phyloP scores from a whole-genome alignment of 2,329 filamentous ascomycete genomes.

The Penicillium brevicompactum region DNA sequence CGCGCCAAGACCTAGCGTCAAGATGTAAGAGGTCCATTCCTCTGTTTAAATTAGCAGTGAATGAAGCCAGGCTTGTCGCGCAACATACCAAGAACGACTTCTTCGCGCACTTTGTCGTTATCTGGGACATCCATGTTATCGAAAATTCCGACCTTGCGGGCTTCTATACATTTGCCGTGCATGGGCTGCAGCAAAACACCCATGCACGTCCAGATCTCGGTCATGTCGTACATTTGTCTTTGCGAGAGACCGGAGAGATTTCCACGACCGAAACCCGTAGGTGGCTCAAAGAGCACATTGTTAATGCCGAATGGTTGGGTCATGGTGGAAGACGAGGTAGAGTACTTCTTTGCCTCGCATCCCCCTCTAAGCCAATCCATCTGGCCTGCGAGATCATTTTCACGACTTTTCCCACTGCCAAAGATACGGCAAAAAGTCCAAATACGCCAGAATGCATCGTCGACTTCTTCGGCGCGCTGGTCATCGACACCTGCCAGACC shows the following conservation, averaged over 20 bases:
- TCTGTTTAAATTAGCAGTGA: constrained; percentile 42
- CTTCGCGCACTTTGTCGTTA: constrained; percentile 46
- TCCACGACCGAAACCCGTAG: constrained; percentile 60
- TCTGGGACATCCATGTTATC: constrained; percentile 55
- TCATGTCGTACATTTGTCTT: constrained; percentile 64
- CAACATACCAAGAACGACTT: constrained; percentile 53
- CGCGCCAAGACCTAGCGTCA: constrained; percentile 60
- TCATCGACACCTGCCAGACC: constrained; percentile 54
- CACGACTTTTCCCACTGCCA: constrained; percentile 58
- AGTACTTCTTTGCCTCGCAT: constrained; percentile 49
- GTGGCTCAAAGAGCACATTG: constrained; percentile 57
- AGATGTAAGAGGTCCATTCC: constrained; percentile 63
- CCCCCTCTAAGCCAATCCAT: constrained; percentile 66
- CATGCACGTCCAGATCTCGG: constrained; percentile 65
- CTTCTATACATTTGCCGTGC: constrained; percentile 56
- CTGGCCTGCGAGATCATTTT: constrained; percentile 62
- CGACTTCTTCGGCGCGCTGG: constrained; percentile 53
- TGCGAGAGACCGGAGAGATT: constrained; percentile 58
- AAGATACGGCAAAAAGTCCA: constrained; percentile 69
- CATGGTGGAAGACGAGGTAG: constrained; percentile 45
- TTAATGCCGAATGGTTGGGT: constrained; percentile 54
- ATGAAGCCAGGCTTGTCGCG: neutral
- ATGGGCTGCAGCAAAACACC: constrained; percentile 58
- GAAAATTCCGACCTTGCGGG: constrained; percentile 59
- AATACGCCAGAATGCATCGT: constrained; percentile 66